phyloP scores from a whole-genome alignment of 495 filamentous ascomycete species.

The Platismatia glauca region DNA sequence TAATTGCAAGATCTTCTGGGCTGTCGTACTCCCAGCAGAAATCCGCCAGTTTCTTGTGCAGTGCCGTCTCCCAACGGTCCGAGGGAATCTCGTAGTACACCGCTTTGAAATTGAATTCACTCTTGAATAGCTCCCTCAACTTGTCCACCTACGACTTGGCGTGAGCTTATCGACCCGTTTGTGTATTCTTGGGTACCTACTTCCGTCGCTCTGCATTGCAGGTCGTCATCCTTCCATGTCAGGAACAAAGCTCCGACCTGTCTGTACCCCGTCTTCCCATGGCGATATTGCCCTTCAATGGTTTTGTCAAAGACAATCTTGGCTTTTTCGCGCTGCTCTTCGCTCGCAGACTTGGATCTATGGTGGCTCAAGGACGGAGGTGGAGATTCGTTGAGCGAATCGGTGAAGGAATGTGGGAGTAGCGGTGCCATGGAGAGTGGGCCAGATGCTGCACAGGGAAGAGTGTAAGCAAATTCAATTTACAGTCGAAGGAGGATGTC shows the following conservation, averaged over 20 bases:
- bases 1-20: conserved; percentile 22
- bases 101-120: conserved; percentile 23
- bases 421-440: background rate
- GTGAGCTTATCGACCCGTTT: background rate
- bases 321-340: conserved; percentile 18
- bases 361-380: background rate
- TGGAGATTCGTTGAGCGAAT: background rate
- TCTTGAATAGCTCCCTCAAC: conserved; percentile 16
- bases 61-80: conserved; percentile 16
- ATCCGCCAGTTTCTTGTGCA: conserved; percentile 19
- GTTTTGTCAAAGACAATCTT: conserved; percentile 22
- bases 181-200: background rate
- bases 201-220: conserved; percentile 31
- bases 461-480: background rate
- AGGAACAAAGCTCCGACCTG: conserved; percentile 44
- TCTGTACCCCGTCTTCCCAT: conserved; percentile 33
- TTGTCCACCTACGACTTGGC: conserved; percentile 15
- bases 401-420: conserved; percentile 1
- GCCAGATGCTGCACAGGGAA: background rate
- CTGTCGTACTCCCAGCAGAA: conserved; percentile 23
- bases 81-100: conserved; percentile 24
- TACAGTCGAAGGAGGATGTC: background rate
- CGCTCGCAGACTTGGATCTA: conserved; percentile 5
- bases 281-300: conserved; percentile 21
- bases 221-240: conserved; percentile 47